Evolutionary conservation across 345 rosid genomes (phyloP).

Genomic region (Punica granatum): DNA sequence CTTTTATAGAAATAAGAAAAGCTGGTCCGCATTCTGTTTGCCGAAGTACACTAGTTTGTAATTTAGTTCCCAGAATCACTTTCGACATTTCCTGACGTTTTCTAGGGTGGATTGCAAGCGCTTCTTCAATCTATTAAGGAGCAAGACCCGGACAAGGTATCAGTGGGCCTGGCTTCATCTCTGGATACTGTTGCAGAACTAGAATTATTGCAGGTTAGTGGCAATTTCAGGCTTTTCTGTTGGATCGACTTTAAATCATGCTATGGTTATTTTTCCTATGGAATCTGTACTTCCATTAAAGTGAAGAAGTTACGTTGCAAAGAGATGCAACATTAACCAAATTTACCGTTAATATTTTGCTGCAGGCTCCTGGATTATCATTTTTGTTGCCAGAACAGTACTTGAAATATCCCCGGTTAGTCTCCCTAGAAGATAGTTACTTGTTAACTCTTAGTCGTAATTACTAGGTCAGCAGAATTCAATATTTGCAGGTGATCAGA

Average conservation of each 20-base stretch:
- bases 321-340: not conserved
- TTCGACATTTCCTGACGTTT: slow-evolving; percentile 12
- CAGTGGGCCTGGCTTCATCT: slow-evolving; percentile 75
- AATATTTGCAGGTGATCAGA: not conserved
- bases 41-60: not conserved
- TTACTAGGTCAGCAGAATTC: not conserved
- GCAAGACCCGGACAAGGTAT: slow-evolving; percentile 88
- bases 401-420: slow-evolving; percentile 79
- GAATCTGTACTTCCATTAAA: not conserved
- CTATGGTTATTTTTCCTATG: not conserved
- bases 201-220: slow-evolving; percentile 74
- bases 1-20: not conserved
- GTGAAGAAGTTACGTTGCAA: not conserved
- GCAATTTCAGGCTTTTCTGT: not conserved
- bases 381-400: slow-evolving; percentile 85
- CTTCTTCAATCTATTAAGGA: slow-evolving; percentile 67
- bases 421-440: slow-evolving; percentile 7
- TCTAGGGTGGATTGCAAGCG: slow-evolving; percentile 75
- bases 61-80: not conserved
- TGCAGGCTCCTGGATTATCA: slow-evolving; percentile 93
- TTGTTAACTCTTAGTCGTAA: not conserved
- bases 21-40: not conserved
- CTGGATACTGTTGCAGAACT: slow-evolving; percentile 76
- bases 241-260: not conserved
- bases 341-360: slow-evolving; percentile 17